Conservation (phyloP, 129 eudicot species). For the Rutidosis leptorrhynchoides region DNA sequence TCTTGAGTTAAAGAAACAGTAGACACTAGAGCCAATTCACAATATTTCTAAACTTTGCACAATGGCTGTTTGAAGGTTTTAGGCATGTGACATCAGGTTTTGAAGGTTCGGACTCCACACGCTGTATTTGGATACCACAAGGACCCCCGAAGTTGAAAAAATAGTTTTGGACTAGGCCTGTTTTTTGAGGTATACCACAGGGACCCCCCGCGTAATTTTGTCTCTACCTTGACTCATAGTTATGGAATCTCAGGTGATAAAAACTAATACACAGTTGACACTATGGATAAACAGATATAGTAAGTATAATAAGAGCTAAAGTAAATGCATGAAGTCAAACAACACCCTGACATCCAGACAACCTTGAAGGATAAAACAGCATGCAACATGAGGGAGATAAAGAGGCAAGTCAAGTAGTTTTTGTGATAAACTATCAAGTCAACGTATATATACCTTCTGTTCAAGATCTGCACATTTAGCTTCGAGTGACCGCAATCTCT, state of each 20-base stretch:
- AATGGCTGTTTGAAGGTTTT: too few species aligned
- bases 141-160: too few species aligned
- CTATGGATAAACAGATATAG: background rate
- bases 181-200: too few species aligned
- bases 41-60: too few species aligned
- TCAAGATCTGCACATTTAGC: slow-evolving; percentile 30
- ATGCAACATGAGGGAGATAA: background rate
- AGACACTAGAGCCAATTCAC: too few species aligned
- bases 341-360: background rate
- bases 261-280: background rate
- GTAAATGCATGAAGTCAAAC: background rate
- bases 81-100: too few species aligned
- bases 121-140: too few species aligned
- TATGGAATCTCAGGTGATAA: background rate
- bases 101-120: too few species aligned
- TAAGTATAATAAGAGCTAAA: background rate
- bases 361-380: background rate
- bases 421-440: background rate
- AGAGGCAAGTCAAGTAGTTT: background rate
- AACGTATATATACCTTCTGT: slow-evolving; percentile 27
- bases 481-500: slow-evolving; percentile 38
- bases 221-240: background rate
- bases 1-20: too few species aligned
- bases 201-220: too few species aligned
- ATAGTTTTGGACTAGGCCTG: too few species aligned